phyloP scores from a whole-genome alignment of 371 early-diverging fungal species.

The Rhizopus delemar region DNA sequence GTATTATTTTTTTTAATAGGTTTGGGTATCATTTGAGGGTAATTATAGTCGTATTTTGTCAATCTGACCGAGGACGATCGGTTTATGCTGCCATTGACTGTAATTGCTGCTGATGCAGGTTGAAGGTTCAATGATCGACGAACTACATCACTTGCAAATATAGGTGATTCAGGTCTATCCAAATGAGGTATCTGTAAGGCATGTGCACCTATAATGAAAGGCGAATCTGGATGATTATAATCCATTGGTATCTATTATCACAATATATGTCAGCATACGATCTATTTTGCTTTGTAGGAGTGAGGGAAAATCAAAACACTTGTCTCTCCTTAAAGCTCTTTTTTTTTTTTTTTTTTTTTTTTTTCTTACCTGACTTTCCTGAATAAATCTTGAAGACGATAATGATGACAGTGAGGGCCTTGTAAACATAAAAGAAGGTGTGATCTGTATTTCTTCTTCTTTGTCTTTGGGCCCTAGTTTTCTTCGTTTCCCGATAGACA shows the following conservation, averaged over 20 bases:
- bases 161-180: conserved; percentile 21
- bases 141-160: conserved; percentile 16
- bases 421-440: background rate
- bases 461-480: too few relatives aligned
- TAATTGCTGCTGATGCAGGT: conserved; percentile 2
- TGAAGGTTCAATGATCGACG: conserved; percentile 37
- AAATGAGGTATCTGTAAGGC: conserved; percentile 39
- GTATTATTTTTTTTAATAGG: conserved; percentile 26
- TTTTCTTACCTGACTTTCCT: conserved; percentile 1
- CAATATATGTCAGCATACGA: background rate
- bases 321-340: background rate
- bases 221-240: conserved; percentile 23
- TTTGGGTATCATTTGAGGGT: background rate
- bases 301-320: background rate
- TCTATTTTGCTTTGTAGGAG: conserved; percentile 2
- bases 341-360: background rate
- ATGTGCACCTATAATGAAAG: conserved; percentile 27
- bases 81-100: background rate
- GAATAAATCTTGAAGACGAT: background rate
- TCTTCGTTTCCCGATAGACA: too few relatives aligned
- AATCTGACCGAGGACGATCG: conserved; percentile 42
- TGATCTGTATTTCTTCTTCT: too few relatives aligned
- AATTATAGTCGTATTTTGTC: conserved; percentile 34
- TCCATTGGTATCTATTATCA: conserved; percentile 3
- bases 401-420: background rate